Conservation (phyloP, 768 basidiomycete genomes). For the Boletus tylopilopsis region DNA sequence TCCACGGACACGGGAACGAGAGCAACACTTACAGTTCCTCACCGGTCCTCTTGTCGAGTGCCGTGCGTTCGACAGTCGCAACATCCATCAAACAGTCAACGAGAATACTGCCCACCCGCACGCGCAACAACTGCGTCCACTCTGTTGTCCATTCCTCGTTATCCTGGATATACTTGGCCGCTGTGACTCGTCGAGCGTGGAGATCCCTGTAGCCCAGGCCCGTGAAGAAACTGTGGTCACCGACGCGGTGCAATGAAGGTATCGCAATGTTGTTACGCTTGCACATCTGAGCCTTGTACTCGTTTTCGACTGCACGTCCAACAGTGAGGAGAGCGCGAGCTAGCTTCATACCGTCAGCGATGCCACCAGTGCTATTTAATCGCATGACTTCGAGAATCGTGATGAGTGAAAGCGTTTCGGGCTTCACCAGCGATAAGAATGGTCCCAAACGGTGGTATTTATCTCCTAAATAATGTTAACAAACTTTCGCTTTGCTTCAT, state of each 20-base stretch:
- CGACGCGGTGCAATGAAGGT: conserved; percentile 31
- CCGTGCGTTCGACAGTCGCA: conserved; percentile 68
- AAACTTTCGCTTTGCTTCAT: not conserved
- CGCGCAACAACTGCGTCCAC: conserved; percentile 78
- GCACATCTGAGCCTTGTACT: conserved; percentile 85
- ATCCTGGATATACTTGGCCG: conserved; percentile 60
- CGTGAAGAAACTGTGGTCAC: conserved; percentile 48
- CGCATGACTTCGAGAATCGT: conserved; percentile 89
- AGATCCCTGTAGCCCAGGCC: conserved; percentile 57
- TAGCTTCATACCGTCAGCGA: conserved; percentile 87
- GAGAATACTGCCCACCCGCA: conserved; percentile 77
- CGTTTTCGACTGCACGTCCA: conserved; percentile 83
- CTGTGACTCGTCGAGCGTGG: conserved; percentile 60
- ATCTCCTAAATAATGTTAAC: conserved; percentile 6
- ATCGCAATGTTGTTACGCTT: conserved; percentile 56
- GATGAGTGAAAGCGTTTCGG: conserved; percentile 80
- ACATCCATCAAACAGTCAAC: conserved; percentile 83
- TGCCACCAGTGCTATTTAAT: conserved; percentile 68
- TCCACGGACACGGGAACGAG: not conserved
- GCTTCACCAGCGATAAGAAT: conserved; percentile 70
- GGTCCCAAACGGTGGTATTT: conserved; percentile 46
- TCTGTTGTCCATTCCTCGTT: conserved; percentile 71
- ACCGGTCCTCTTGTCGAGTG: conserved; percentile 53
- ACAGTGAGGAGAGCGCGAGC: conserved; percentile 75
- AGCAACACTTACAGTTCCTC: conserved; percentile 50